Base-by-base conservation (phyloP, 2,329 filamentous ascomycete genomes). In the Aspergillus neotritici region DNA sequence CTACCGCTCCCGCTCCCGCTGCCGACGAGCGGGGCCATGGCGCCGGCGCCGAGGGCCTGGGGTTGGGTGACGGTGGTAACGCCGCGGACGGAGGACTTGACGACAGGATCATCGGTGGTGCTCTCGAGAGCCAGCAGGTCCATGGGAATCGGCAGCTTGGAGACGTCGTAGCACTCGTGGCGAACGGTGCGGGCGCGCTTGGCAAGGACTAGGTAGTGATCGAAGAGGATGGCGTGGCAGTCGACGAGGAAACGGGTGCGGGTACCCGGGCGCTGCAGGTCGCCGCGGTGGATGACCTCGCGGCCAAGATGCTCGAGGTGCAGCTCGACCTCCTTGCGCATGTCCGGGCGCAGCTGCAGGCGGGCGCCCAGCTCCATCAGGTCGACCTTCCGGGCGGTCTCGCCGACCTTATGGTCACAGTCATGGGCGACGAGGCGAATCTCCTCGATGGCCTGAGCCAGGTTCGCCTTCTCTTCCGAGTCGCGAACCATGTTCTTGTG, bases 61-160 rank as follows among this genome's bases (percentile, higher is more conserved):
- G 45, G 79, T 1, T 79, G 76, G 5, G 79, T 72, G 9, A 82
- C 73, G 17, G 81, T 59, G 16, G 66, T 76, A 40, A 91, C 79
- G 34, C 86, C 83, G 62, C 88, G 90, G 8, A 85, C 76, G 1
- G 79, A 75, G 2, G 79, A 83, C 63, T 93, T 94, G 43, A 90
- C 79, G 5, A 97, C 86, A 0, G 93, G 83, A 51, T 95, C 88
- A 52, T 98, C 94, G 53, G 91, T 87, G 54, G 87, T 84, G 63
- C 87, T 95, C 66, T 98, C 94, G 1, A 98, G 74, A 38, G 94
- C 87, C 17, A 98, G 74, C 2, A 98, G 75, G 55, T 94, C 90
- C 91, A 98, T 98, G 0, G 93, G 93, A 50, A 98, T 96, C 5
- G 86, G 88, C 67, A 94, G 77, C 65, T 94, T 90, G 1, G 90